Evolutionary conservation across 495 filamentous ascomycete species (phyloP).

Genomic region (Friedmanniomyces endolithicus): DNA sequence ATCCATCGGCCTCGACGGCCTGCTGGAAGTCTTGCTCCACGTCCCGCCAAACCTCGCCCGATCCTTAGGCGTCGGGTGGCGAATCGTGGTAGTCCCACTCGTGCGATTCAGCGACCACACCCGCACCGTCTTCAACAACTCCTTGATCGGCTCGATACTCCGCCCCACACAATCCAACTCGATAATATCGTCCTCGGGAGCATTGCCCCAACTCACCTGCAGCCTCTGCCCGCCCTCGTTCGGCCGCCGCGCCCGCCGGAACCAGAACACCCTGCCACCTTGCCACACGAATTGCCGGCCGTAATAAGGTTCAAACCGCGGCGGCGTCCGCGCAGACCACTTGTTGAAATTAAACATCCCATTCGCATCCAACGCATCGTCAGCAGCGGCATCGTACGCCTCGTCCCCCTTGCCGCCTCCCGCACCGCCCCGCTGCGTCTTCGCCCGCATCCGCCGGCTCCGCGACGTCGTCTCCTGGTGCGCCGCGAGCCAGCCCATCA

Average conservation of each 20-base stretch:
- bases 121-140: conserved; percentile 43
- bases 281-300: conserved; percentile 25
- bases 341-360: conserved; percentile 32
- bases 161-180: conserved; percentile 38
- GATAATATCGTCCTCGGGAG: conserved; percentile 34
- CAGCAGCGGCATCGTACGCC: conserved; percentile 13
- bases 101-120: conserved; percentile 24
- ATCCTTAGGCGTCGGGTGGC: conserved; percentile 34
- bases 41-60: conserved; percentile 29
- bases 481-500: conserved; percentile 48
- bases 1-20: conserved; percentile 63
- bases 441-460: conserved; percentile 43
- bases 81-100: conserved; percentile 38
- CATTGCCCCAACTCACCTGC: conserved; percentile 9
- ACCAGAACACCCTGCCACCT: conserved; percentile 27
- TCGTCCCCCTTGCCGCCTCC: conserved; percentile 37
- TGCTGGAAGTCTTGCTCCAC: conserved; percentile 55
- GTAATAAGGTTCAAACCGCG: conserved; percentile 38
- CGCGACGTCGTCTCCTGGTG: conserved; percentile 36
- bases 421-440: conserved; percentile 40
- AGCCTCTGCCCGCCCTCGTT: conserved; percentile 22
- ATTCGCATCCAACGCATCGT: conserved; percentile 16
- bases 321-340: conserved; percentile 36
- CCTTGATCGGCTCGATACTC: conserved; percentile 49
- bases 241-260: conserved; percentile 23